A percentile compares a stretch with the other conserved stretches of the same genome.
Conservation (phyloP, 768 basidiomycete species). For the Melanogaster broomeanus region DNA sequence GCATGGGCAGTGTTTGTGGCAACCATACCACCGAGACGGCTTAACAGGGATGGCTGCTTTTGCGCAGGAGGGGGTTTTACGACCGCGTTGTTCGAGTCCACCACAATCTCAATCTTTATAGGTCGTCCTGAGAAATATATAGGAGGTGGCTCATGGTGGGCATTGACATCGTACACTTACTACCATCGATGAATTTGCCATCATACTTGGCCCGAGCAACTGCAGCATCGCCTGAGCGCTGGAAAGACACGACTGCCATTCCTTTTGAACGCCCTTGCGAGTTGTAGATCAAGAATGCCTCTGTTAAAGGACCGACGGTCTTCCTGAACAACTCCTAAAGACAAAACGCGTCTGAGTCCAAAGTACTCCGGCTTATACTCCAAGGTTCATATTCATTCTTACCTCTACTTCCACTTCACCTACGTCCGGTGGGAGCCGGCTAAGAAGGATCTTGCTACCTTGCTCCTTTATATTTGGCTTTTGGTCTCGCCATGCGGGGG, state of each 20-base stretch:
- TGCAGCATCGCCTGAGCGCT: conserved; percentile 61
- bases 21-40: conserved; percentile 32
- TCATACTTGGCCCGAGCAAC: conserved; percentile 69
- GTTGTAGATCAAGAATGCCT: conserved; percentile 73
- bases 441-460: conserved; percentile 71
- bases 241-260: conserved; percentile 75
- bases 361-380: not conserved
- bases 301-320: conserved; percentile 74
- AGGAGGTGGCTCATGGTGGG: not conserved
- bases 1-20: not conserved
- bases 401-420: conserved; percentile 70
- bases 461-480: conserved; percentile 39
- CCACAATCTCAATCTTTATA: conserved; percentile 64
- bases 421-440: conserved; percentile 67
- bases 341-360: conserved; percentile 7
- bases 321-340: conserved; percentile 73
- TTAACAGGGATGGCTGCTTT: conserved; percentile 39
- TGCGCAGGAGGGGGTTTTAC: conserved; percentile 24
- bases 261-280: conserved; percentile 75
- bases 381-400: conserved; percentile 14
- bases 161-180: conserved; percentile 32
- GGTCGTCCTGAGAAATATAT: conserved; percentile 50
- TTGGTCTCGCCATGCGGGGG: conserved; percentile 61
- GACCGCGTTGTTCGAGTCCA: conserved; percentile 40
- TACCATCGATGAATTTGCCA: conserved; percentile 73